Conservation (phyloP, 331 rosid genomes). For the Pyracantha coccinea region DNA sequence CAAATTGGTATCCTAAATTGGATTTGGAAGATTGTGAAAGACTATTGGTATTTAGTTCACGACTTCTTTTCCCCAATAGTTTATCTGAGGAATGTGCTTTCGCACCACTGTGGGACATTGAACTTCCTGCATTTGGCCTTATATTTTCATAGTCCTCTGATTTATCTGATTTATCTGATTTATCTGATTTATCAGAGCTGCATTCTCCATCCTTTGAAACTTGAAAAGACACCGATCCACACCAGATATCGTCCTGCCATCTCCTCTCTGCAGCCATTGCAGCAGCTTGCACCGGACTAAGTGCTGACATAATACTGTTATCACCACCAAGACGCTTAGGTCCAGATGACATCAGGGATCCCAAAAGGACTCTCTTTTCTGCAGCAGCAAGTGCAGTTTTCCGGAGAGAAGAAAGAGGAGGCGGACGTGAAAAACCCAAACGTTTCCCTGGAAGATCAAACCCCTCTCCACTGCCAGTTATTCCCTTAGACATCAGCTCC, state of each 20-base stretch:
- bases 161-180: conserved; percentile 24
- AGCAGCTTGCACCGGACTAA: conserved; percentile 92
- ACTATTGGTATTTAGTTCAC: conserved; percentile 21
- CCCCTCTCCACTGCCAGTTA: conserved; percentile 64
- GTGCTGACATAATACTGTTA: conserved; percentile 61
- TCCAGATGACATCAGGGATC: conserved; percentile 77
- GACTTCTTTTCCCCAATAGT: conserved; percentile 43
- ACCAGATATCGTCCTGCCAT: conserved; percentile 90
- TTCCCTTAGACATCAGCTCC: conserved; percentile 77
- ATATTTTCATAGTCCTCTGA: conserved; percentile 23
- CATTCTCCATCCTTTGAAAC: conserved; percentile 40
- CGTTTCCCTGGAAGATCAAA: conserved; percentile 90
- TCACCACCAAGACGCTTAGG: conserved; percentile 92
- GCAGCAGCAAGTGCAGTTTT: conserved; percentile 73
- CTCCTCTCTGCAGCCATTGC: conserved; percentile 99
- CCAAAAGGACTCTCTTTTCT: conserved; percentile 57
- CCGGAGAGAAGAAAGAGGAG: conserved; percentile 66
- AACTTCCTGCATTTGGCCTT: conserved; percentile 23
- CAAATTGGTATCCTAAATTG: conserved; percentile 18
- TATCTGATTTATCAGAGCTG: conserved; percentile 18
- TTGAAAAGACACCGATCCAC: conserved; percentile 65
- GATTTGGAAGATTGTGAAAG: conserved; percentile 18
- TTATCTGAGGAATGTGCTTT: conserved; percentile 12
- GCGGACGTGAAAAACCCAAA: conserved; percentile 58
- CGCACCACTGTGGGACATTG: conserved; percentile 9